Evolutionary conservation across 495 filamentous ascomycete genomes (phyloP), one percentile per base, ranked within the genome.

Genomic region (Neurospora hispaniola): DNA sequence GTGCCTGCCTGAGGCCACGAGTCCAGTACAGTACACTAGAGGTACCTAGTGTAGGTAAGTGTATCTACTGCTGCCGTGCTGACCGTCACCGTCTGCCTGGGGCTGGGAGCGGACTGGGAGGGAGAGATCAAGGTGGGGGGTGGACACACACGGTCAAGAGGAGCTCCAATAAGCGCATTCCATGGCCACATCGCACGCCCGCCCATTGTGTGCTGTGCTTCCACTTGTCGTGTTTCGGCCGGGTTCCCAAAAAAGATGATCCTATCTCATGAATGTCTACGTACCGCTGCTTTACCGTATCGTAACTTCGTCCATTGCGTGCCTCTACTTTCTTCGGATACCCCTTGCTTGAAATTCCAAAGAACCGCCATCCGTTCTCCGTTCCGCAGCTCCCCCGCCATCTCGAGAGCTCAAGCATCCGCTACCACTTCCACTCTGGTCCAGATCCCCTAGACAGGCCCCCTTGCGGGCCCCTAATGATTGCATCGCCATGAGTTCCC

Each of bases 401-500:
- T 66, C 27, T 66, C 54, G 54, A 66, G 27, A 66, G 54, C 54
- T 66, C 54, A 14, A 38, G 54, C 54, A 35, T 66, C 27, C 48
- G 48, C 39, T 31, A 73, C 38, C 41, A 35, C 20, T 10, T 54
- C 72, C 69, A 77, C 72, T 71, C 80, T 83, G 83, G 83, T 76
- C 76, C 80, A 79, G 77, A 76, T 75, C 70, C 74, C 74, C 72
- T 74, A 73, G 77, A 66, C 76, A 82, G 80, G 82, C 81, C 83
- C 82, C 79, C 74, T 72, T 69, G 76, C 78, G 81, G 83, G 83
- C 81, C 78, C 78, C 71, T 66, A 66, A 66, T 66, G 70, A 75
- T 75, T 71, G 74, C 74, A 70, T 78, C 80, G 82, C 72, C 77
- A 85, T 85, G 83, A 84, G 81, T 81, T 85, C 83, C 48, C 76